Evolutionary conservation across 2,329 filamentous ascomycete species (phyloP).

Genomic region (Fusarium longipes): DNA sequence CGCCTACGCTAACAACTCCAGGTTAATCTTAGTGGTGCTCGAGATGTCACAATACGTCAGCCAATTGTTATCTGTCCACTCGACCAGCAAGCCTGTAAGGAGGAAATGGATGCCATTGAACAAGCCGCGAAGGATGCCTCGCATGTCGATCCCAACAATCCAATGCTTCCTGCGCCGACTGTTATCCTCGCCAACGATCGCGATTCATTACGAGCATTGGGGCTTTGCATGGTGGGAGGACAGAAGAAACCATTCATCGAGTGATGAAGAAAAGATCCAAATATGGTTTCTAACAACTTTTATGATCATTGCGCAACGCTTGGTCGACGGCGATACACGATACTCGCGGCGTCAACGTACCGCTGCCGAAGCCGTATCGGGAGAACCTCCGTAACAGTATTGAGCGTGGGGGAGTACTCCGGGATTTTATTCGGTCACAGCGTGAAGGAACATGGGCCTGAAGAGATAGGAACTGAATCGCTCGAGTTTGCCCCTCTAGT

Average conservation of each 20-base stretch:
- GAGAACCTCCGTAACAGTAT: slow-evolving; percentile 33
- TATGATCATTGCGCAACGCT: slow-evolving; percentile 22
- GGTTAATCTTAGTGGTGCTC: slow-evolving; percentile 88
- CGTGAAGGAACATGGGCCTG: slow-evolving; percentile 5
- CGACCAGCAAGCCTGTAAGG: slow-evolving; percentile 94
- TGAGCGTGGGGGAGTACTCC: slow-evolving; percentile 17
- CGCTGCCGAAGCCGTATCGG: slow-evolving; percentile 34
- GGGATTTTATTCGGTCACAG: slow-evolving; percentile 15
- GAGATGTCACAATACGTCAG: slow-evolving; percentile 88
- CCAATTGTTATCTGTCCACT: slow-evolving; percentile 96
- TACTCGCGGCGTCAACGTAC: slow-evolving; percentile 24
- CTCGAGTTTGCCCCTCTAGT: slow-evolving; percentile 23
- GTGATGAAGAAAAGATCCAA: slow-evolving; percentile 49
- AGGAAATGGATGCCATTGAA: slow-evolving; percentile 98
- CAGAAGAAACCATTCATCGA: slow-evolving; percentile 75
- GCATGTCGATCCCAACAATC: slow-evolving; percentile 86
- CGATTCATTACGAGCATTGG: slow-evolving; percentile 69
- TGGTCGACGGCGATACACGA: slow-evolving; percentile 16
- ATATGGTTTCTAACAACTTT: slow-evolving; percentile 30
- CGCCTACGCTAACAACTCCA: slow-evolving; percentile 54
- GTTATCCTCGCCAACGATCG: slow-evolving; percentile 84
- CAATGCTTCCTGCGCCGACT: slow-evolving; percentile 86
- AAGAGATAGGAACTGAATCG: slow-evolving; percentile 4
- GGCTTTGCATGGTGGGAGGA: slow-evolving; percentile 71
- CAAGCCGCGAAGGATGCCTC: slow-evolving; percentile 94